Evolutionary conservation across 2,329 filamentous ascomycete genomes (phyloP), one percentile per base, ranked within the genome.

Genomic region (Hymenoscyphus fructigenus): DNA sequence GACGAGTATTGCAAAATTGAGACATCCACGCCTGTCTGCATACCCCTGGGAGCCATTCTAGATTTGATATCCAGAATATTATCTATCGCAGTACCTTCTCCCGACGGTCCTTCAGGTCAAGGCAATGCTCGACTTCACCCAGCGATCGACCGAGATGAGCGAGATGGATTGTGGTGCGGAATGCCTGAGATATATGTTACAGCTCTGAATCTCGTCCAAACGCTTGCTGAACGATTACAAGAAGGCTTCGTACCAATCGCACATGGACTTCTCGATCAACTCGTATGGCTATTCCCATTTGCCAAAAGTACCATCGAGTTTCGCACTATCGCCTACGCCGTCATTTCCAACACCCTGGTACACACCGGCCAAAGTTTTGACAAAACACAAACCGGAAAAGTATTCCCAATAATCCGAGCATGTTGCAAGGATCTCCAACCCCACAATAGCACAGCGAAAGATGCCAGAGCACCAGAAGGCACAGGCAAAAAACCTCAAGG

Each of bases 71-170:
- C 85, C 15, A 84, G 94, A 56, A 78, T 97, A 32, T 84, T 91
- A 41, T 86, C 89, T 20, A 83, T 96, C 56, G 80, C 82, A 76
- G 84, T 75, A 68, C 86, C 69, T 6, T 60, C 65, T 7, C 62
- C 66, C 17, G 66, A 62, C 44, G 44, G 44, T 26, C 60, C 64
- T 20, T 63, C 70, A 26, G 67, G 60, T 55, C 62, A 65, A 41
- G 69, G 67, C 23, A 64, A 64, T 62, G 66, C 86, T n/a, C 85
- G 88, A 66, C 81, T 88, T 65, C 93, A 93, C 70, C 82, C 88
- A 7, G 89, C 91, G 67, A 86, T 95, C 67, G 84, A 88, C 36
- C 86, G 90, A 66, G 91, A 96, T 59, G 94, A 97, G 77, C 89
- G 89, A 66, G 92, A 96, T 61, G 86, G 88, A 56, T 82, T 97